Evolutionary conservation across 371 early-diverging fungal genomes (phyloP), one percentile per base, ranked within the genome.

Genomic region (Batkoa obscura): DNA sequence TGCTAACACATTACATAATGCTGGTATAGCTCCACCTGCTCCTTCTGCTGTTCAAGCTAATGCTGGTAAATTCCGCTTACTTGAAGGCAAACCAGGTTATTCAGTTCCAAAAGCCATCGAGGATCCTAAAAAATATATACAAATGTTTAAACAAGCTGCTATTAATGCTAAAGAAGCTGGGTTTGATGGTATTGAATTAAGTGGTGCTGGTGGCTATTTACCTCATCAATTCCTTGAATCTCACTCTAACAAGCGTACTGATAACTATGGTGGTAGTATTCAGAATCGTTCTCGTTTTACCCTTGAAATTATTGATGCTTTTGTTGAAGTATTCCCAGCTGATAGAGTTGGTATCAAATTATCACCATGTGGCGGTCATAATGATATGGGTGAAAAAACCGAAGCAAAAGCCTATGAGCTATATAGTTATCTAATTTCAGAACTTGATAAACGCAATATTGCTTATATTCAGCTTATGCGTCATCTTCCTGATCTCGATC

Each of bases 291-390:
- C 63, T 39, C 68, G 77, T 13, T 71, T 79, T 48, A 45, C 62
- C 13, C 46, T 66, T 0, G 72, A 77, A 43, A 60, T 72, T 15
- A 52, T 72, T 31, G 53, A 67, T 6, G 71, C 89, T 39, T 88
- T 84, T 59, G 71, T 87, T 55, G 79, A 91, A 34, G 55, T 92
- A 1, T 89, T 86, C 5, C 71, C 75, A 31, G 68, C 79, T 0
- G 90, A 92, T 50, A 76, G 74, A 64, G 72, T 78, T 5, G 78
- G 70, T 31, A 69, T 66, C 9, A 60, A 66, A n/a, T 68, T 69
- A 31, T 69, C 35, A 36, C 58, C 58, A 5, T 81, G 84, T 84
- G 74, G 69, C 30, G 55, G 74, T 1, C 72, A 81, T 31, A 84
- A 90, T 41, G 72, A 80, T 3, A 66, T 81, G 3, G 64, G 68